phyloP scores from a whole-genome alignment of 768 basidiomycete genomes.

The Clitopilus hobsonii region DNA sequence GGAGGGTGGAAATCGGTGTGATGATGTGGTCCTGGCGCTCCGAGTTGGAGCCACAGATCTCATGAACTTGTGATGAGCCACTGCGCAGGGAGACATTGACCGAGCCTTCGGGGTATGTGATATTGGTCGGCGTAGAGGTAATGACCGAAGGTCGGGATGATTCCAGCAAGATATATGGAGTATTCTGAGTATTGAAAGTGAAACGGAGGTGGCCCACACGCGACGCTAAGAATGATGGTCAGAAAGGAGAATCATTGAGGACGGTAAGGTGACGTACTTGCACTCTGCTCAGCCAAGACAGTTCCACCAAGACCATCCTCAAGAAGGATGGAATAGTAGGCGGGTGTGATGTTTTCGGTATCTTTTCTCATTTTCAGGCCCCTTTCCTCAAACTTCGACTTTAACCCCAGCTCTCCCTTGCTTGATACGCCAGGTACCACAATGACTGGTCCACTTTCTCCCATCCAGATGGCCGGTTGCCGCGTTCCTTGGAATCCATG shows the following conservation, averaged over 20 bases:
- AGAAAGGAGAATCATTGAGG: background rate
- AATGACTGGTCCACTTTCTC: slow-evolving; percentile 44
- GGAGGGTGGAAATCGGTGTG: slow-evolving; percentile 42
- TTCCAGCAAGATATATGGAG: slow-evolving; percentile 63
- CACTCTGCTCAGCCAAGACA: slow-evolving; percentile 54
- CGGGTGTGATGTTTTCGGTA: slow-evolving; percentile 48
- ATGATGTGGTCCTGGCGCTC: slow-evolving; percentile 74
- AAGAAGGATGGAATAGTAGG: slow-evolving; percentile 54
- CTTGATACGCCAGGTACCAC: slow-evolving; percentile 34
- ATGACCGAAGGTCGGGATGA: slow-evolving; percentile 60
- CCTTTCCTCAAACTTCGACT: slow-evolving; percentile 52
- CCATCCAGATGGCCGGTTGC: slow-evolving; percentile 70
- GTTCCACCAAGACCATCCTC: slow-evolving; percentile 46
- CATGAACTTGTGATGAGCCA: slow-evolving; percentile 26
- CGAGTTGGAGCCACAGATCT: slow-evolving; percentile 60
- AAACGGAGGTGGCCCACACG: slow-evolving; percentile 73
- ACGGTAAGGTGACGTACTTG: slow-evolving; percentile 38
- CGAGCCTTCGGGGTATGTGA: slow-evolving; percentile 51
- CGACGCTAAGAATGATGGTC: slow-evolving; percentile 45
- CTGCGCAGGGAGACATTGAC: slow-evolving; percentile 28
- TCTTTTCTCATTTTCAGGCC: slow-evolving; percentile 49
- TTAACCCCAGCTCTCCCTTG: slow-evolving; percentile 22
- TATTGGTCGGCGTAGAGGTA: slow-evolving; percentile 42
- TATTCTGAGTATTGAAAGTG: slow-evolving; percentile 39
- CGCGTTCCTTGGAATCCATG: slow-evolving; percentile 62